Percentiles rank a stretch among this genome's conserved stretches.
These are phyloP conservation scores for Arxiozyma heterogenica DNA, from an alignment of 1,139 yeast species.

Conservation along the genomic window DNA sequence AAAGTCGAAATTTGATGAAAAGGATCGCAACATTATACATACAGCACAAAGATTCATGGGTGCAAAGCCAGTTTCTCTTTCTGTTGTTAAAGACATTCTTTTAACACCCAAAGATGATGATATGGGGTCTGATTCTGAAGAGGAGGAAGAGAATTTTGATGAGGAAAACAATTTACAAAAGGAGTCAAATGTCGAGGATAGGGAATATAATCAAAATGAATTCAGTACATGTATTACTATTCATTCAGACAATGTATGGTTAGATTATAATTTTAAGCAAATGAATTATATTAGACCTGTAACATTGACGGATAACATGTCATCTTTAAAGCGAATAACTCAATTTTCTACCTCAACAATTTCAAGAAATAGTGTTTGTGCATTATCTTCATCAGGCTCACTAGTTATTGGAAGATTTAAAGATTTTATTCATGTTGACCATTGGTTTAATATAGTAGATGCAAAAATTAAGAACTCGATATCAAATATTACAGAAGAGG, in stretches of 20 bases:
- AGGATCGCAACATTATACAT: slow-evolving; percentile 57
- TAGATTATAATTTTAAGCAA: slow-evolving; percentile 18
- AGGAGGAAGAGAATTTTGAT: slow-evolving; percentile 24
- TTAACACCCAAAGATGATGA: slow-evolving; percentile 10
- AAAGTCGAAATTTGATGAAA: slow-evolving; percentile 42
- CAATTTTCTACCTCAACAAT: slow-evolving; percentile 20
- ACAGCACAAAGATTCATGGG: slow-evolving; percentile 72
- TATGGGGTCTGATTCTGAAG: slow-evolving; percentile 21
- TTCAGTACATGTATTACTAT: slow-evolving; percentile 14
- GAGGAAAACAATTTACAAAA: slow-evolving; percentile 6
- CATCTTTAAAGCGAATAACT: slow-evolving; percentile 11
- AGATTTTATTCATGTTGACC: slow-evolving; percentile 13
- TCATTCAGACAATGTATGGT: slow-evolving; percentile 23
- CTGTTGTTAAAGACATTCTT: slow-evolving; percentile 1
- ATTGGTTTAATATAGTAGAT: slow-evolving; percentile 19
- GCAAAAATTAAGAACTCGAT: not conserved
- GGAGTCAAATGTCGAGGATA: slow-evolving; percentile 6
- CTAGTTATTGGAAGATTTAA: slow-evolving; percentile 24
- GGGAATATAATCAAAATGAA: slow-evolving; percentile 5
- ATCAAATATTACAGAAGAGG: slow-evolving; percentile 11
- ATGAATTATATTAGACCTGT: slow-evolving; percentile 21
- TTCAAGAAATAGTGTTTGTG: slow-evolving; percentile 23
- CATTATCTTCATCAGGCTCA: slow-evolving; percentile 20
- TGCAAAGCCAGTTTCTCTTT: slow-evolving; percentile 47
- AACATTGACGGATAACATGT: slow-evolving; percentile 4